Evolutionary conservation across 148 eudicot species (phyloP), one percentile per base, ranked within the genome.

Genomic region (Silene uniflora): DNA sequence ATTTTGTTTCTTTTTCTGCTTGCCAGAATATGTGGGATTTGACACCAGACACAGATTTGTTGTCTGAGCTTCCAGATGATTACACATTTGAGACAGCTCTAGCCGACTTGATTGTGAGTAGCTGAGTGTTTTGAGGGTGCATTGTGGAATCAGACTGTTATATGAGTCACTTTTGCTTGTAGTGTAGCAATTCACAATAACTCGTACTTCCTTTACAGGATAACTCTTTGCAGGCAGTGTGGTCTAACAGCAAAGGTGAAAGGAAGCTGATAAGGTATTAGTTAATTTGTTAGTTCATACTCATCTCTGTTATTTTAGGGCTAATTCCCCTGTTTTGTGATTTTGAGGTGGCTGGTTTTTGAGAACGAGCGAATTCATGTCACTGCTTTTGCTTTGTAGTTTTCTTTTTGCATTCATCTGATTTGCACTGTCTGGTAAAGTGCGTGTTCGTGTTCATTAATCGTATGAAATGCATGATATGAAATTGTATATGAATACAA

Each of bases 1-100:
- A 3, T 23, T 70, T 42, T 3, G 10, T 32, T 27, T 63, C 10
- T 1, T 67, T 54, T 61, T 46, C 67, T 22, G 76, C 18, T 73
- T 66, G 71, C 54, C 46, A 90, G 92, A 86, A 87, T 73, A 92
- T 92, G 97, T 92, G 97, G 97, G 94, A 92, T 77, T 85, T 92
- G 72, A 92, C 97, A 5, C 97, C 97, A 5, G 92, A 87, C 68
- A 84, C 89, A 0, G 92, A 91, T 47, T 80, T 91, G 76, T 47
- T 91, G 69, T 82, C 42, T 72, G 93, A 91, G 84, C 87, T 92
- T 11, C 97, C 97, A 0, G 86, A 81, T 17, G 94, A 92, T 32
- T 90, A 88, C 69, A 84, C 89, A 2, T 92, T 87, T 69, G 94
- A 90, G 82, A 90, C 91, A 2, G 94, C 94, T 3, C 86, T 92